A percentile compares a stretch with the other conserved stretches of the same genome.
phyloP scores from a whole-genome alignment of 768 basidiomycete species.

The Collybiopsis luxurians region DNA sequence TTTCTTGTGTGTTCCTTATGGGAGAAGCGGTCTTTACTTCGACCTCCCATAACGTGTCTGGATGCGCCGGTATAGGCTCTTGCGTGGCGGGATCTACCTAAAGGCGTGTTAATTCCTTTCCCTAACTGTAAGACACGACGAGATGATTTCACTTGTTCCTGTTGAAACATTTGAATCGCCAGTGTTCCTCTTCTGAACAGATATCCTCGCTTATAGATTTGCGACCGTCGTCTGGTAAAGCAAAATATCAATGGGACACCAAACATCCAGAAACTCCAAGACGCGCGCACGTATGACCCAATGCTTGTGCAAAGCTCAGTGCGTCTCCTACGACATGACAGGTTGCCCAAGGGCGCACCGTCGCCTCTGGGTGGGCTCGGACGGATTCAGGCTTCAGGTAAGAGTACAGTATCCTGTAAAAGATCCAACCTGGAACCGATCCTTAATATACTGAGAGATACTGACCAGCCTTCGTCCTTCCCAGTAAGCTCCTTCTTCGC shows the following conservation, averaged over 20 bases:
- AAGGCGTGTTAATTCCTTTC: background rate
- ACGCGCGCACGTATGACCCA: slow-evolving; percentile 66
- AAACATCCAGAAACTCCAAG: background rate
- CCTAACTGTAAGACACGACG: background rate
- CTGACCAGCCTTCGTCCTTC: slow-evolving; percentile 63
- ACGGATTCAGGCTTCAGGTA: slow-evolving; percentile 84
- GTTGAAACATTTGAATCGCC: slow-evolving; percentile 81
- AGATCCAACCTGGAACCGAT: background rate
- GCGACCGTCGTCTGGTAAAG: slow-evolving; percentile 53
- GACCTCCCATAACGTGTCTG: slow-evolving; percentile 84
- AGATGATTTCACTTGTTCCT: slow-evolving; percentile 60
- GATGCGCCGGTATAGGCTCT: slow-evolving; percentile 72
- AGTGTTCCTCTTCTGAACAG: slow-evolving; percentile 68
- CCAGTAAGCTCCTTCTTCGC: slow-evolving; percentile 74
- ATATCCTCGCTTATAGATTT: slow-evolving; percentile 82
- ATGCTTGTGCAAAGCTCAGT: slow-evolving; percentile 72
- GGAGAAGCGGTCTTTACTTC: slow-evolving; percentile 84
- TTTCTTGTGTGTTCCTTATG: slow-evolving; percentile 74
- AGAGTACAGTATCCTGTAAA: slow-evolving; percentile 67
- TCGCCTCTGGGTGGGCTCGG: slow-evolving; percentile 81
- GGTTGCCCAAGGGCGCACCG: slow-evolving; percentile 82
- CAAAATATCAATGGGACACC: slow-evolving; percentile 1
- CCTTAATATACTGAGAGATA: slow-evolving; percentile 3
- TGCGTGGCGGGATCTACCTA: slow-evolving; percentile 77
- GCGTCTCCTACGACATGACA: slow-evolving; percentile 80